A percentile compares a stretch with the other conserved stretches of the same genome.
Conservation (phyloP, 805 yeast genomes). For the Komagataella pseudopastoris region DNA sequence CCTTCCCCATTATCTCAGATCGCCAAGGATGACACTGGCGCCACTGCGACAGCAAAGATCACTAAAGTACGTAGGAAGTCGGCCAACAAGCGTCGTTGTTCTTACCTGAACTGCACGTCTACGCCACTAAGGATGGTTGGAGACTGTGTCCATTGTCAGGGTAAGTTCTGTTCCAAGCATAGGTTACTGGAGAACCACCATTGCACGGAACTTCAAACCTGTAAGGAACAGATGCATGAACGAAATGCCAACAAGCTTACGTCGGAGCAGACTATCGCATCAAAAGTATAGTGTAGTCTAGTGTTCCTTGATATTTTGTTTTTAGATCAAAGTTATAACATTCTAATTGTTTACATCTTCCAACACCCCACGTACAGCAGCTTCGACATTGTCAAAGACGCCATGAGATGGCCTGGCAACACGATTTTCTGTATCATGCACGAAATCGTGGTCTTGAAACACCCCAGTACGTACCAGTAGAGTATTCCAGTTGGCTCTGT, state of each 20-base stretch:
- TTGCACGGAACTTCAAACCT: slow-evolving; percentile 64
- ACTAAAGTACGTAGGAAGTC: slow-evolving; percentile 18
- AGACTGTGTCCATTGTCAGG: slow-evolving; percentile 73
- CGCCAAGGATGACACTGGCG: neutral
- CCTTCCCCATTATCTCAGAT: neutral
- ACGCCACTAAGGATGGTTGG: slow-evolving; percentile 61
- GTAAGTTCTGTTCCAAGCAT: slow-evolving; percentile 79
- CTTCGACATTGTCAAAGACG: slow-evolving; percentile 31
- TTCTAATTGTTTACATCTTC: slow-evolving; percentile 1
- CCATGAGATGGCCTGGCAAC: slow-evolving; percentile 35
- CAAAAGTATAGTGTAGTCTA: slow-evolving; percentile 35
- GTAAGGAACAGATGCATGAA: slow-evolving; percentile 76
- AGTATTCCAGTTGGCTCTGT: slow-evolving; percentile 78
- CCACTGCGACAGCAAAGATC: neutral
- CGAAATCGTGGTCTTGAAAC: slow-evolving; percentile 43
- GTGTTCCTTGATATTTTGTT: neutral
- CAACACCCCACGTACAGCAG: slow-evolving; percentile 23
- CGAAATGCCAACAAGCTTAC: slow-evolving; percentile 74
- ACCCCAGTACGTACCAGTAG: slow-evolving; percentile 84
- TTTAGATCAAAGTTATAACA: neutral
- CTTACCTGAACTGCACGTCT: slow-evolving; percentile 32
- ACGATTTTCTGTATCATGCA: slow-evolving; percentile 3
- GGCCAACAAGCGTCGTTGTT: slow-evolving; percentile 19
- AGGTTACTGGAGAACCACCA: slow-evolving; percentile 75
- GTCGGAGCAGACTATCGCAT: slow-evolving; percentile 72